Base-by-base conservation (phyloP, 2,329 filamentous ascomycete genomes). In the Plectosphaerella sp. region DNA sequence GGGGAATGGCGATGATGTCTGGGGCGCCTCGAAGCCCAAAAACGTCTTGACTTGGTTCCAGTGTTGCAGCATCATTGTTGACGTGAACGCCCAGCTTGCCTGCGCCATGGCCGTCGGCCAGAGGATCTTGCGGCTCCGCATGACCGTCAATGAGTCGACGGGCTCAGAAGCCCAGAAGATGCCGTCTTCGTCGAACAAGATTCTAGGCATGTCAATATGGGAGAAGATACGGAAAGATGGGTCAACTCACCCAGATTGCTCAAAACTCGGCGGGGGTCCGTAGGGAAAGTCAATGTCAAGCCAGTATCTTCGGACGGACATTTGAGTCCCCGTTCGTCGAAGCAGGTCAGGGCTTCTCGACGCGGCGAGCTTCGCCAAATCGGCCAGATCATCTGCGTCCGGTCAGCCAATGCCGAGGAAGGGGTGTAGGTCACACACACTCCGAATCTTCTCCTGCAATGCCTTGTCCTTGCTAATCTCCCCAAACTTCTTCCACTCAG, bases 401-500 rank as follows among this genome's bases (percentile, higher is more conserved):
- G 37, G 53, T 67, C 42, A 65, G 59, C 58, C 48, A 60, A 43
- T 43, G 61, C 47, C 47, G 52, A 56, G 16, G 53, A 22, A 24
- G 62, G 24, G 16, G n/a, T 14, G 35, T 25, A 11, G 22, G 37
- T 10, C 42, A 22, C 41, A 11, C 54, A 28, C 49, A 56, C 56
- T 22, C 39, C 56, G 48, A 20, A 86, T 75, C 20, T 69, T 63
- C 16, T 74, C 61, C 22, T 79, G 68, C 10, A 77, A 68, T 43
- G 76, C 65, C 14, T 62, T 64, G 54, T 87, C 76, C 56, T 75
- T 76, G 55, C 76, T 80, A n/a, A 87, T 69, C 51, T 76, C 77
- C 15, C 83, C 61, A 57, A 85, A 88, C 47, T 74, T 72, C 55
- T 74, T 70, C 82, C 82, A 88, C 64, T 88, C 86, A 3, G 84